Evolutionary conservation across 768 basidiomycete genomes (phyloP), one percentile per base, ranked within the genome.

Genomic region (Dacryopinax primogenitus): DNA sequence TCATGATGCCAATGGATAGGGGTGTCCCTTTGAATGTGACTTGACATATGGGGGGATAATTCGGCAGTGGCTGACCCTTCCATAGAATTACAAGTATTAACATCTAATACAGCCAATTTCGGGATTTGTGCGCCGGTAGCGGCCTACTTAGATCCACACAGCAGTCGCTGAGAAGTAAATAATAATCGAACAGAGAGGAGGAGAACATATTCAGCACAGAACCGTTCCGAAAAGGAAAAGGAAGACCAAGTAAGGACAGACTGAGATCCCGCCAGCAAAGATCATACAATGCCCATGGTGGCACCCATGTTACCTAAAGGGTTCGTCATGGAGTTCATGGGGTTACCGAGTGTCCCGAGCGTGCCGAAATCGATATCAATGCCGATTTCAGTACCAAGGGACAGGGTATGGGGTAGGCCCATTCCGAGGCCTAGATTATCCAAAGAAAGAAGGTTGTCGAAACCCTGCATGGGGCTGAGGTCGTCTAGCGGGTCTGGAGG

Each of bases 401-500:
- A 58, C 13, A 58, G 30, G 3, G 51, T 58, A 21, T 58, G 51
- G 26, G 51, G 51, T 7, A 58, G 51, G 26, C 51, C 51, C 51
- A 58, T 58, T 23, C 4, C 3, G 3, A 58, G 23, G 13, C 51
- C 51, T 23, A 58, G 51, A 15, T 26, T 28, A 21, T 58, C 51
- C 51, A 58, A 28, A 13, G 51, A 28, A 4, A 58, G 26, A 6
- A 58, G 51, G 51, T 30, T 32, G 51, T 58, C 51, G 11, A 58
- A 30, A 21, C 51, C 26, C 18, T 58, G 51, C 51, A 58, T 58
- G 26, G 26, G 26, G 26, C 26, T 30, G 51, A 58, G 51, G 21
- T 58, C 51, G 51, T 58, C 51, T 30, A 58, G 11, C 51, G 51
- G 51, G 51, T 58, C 51, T 9, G 51, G 51, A 26, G 51, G 51